Percentiles rank a stretch among this genome's conserved stretches.
Conservation (phyloP, 176 grass and related monocot genomes). For the Bolboschoenus planiculmis region DNA sequence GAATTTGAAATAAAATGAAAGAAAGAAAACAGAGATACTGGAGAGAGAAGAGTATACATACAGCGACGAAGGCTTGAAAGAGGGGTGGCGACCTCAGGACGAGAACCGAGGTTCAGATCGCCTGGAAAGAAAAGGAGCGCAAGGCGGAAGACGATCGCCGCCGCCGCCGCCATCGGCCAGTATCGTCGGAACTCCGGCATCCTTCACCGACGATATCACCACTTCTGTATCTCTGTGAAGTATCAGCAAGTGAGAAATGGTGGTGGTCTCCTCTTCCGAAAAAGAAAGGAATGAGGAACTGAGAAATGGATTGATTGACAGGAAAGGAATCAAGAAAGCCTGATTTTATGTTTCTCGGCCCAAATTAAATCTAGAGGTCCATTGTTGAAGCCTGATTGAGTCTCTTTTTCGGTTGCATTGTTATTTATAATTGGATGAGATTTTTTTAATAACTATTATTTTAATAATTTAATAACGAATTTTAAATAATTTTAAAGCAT, state of each 20-base stretch:
- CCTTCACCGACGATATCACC: neutral
- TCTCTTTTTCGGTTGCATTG: neutral
- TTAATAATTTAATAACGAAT: too few species aligned
- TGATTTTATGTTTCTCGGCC: neutral
- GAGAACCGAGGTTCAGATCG: conserved; percentile 72
- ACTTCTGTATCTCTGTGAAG: neutral
- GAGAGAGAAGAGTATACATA: conserved; percentile 27
- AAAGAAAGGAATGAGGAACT: neutral
- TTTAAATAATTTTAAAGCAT: too few species aligned
- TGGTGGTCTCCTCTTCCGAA: too few species aligned
- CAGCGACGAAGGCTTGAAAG: conserved; percentile 69
- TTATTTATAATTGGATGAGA: neutral
- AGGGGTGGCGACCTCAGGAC: conserved; percentile 73
- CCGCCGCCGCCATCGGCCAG: conserved; percentile 50
- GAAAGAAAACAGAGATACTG: neutral
- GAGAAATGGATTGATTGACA: neutral
- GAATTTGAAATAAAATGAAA: neutral
- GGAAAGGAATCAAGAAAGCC: neutral
- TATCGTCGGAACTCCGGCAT: conserved; percentile 48
- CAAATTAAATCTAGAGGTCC: neutral
- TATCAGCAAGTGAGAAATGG: neutral
- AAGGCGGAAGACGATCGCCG: conserved; percentile 59
- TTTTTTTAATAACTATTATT: too few species aligned
- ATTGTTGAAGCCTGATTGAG: neutral
- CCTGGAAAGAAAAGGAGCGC: conserved; percentile 57